These are phyloP conservation scores for Lycium ferocissimum DNA, from an alignment of 257 asterid species.

Conservation along the genomic window DNA sequence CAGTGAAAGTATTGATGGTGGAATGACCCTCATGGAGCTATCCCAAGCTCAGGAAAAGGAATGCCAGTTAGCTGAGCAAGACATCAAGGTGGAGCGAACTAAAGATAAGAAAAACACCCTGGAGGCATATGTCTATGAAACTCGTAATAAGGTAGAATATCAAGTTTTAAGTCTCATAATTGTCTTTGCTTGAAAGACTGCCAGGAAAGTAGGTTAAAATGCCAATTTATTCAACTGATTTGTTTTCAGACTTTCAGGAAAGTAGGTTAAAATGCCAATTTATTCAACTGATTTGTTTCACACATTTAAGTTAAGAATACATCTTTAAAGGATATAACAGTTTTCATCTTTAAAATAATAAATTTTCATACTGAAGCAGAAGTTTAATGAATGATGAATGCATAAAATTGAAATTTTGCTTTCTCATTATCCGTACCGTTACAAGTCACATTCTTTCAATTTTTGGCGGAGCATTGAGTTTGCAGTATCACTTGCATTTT, in stretches of 20 bases:
- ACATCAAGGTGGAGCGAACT: conserved; percentile 83
- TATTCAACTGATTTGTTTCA: conserved; percentile 4
- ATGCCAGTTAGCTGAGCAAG: conserved; percentile 76
- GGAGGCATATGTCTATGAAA: conserved; percentile 93
- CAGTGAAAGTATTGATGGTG: conserved; percentile 65
- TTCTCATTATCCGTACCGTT: neutral
- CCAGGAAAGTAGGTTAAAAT: neutral
- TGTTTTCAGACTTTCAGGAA: neutral
- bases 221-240: neutral
- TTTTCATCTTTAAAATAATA: neutral
- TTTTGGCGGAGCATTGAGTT: neutral
- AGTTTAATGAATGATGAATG: conserved; percentile 21
- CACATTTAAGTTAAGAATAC: neutral
- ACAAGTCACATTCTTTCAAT: neutral
- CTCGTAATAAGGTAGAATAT: conserved; percentile 80
- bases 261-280: neutral
- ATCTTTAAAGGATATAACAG: neutral
- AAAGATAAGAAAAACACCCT: conserved; percentile 93
- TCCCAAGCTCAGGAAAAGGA: conserved; percentile 75
- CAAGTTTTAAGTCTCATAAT: neutral
- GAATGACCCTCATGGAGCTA: conserved; percentile 66
- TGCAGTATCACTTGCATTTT: conserved; percentile 5
- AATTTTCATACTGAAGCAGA: conserved; percentile 22
- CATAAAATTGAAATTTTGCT: neutral
- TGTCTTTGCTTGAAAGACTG: conserved; percentile 9